These are phyloP conservation scores for Alternaria sp. DNA, from an alignment of 2,329 filamentous ascomycete species.

Conservation along the genomic window DNA sequence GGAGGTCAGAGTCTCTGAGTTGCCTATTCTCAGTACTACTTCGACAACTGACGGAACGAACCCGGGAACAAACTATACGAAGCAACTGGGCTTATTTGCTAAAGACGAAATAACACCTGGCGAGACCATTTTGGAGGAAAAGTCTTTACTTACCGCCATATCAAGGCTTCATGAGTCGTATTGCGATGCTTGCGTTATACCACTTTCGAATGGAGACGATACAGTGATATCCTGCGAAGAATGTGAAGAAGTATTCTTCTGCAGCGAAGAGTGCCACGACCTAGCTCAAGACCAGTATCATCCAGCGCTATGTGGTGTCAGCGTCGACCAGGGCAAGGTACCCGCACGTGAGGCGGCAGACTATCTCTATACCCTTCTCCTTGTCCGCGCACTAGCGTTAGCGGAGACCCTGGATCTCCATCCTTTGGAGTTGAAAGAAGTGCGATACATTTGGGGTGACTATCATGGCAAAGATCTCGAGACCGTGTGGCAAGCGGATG, in stretches of 20 bases:
- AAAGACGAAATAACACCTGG: constrained; percentile 78
- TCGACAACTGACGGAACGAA: constrained; percentile 46
- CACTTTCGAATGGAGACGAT: constrained; percentile 60
- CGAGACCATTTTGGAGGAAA: constrained; percentile 79
- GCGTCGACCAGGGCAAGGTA: constrained; percentile 62
- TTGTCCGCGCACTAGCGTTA: constrained; percentile 66
- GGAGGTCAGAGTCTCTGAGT: constrained; percentile 74
- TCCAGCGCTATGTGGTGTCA: constrained; percentile 61
- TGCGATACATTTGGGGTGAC: constrained; percentile 71
- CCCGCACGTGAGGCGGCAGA: constrained; percentile 64
- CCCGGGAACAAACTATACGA: constrained; percentile 63
- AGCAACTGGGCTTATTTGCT: constrained; percentile 90
- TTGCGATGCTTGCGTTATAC: constrained; percentile 86
- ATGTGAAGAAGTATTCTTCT: constrained; percentile 67
- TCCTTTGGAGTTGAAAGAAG: constrained; percentile 64
- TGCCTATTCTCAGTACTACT: constrained; percentile 67
- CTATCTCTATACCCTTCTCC: constrained; percentile 64
- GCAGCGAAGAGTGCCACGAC: constrained; percentile 62
- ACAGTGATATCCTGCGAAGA: constrained; percentile 57
- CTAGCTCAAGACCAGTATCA: constrained; percentile 64
- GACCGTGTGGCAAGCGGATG: constrained; percentile 23
- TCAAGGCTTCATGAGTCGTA: constrained; percentile 84
- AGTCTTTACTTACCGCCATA: constrained; percentile 85
- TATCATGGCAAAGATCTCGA: constrained; percentile 51
- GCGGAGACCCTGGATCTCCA: constrained; percentile 65